These are phyloP conservation scores for Phellopilus nigrolimitatus DNA, from an alignment of 1,284 basidiomycete genomes.

Conservation along the genomic window DNA sequence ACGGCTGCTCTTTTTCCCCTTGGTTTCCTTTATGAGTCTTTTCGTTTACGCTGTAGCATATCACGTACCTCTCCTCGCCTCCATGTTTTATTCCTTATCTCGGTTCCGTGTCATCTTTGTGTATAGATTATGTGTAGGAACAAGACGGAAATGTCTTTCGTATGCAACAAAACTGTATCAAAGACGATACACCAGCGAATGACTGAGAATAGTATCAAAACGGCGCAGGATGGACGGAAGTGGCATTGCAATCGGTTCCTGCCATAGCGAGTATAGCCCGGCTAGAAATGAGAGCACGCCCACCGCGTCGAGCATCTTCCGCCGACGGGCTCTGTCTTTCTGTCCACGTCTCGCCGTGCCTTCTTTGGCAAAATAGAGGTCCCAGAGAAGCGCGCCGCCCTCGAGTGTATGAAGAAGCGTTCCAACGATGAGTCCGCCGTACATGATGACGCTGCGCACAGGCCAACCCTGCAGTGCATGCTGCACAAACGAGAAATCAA, in stretches of 20 bases:
- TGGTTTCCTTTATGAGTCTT: neutral
- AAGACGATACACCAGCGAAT: slow-evolving; percentile 26
- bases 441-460: slow-evolving; percentile 52
- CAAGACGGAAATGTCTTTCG: neutral
- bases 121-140: neutral
- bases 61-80: neutral
- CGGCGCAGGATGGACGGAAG: slow-evolving; percentile 46
- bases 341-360: slow-evolving; percentile 25
- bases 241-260: slow-evolving; percentile 49
- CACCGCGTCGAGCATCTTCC: slow-evolving; percentile 32
- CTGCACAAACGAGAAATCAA: slow-evolving; percentile 75
- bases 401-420: slow-evolving; percentile 54
- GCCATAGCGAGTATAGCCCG: slow-evolving; percentile 48
- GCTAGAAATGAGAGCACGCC: slow-evolving; percentile 45
- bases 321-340: slow-evolving; percentile 26
- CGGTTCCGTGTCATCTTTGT: neutral
- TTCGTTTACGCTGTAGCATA: neutral
- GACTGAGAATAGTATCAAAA: slow-evolving; percentile 35
- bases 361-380: slow-evolving; percentile 34
- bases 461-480: slow-evolving; percentile 58
- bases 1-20: neutral
- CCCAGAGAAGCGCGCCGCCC: slow-evolving; percentile 51
- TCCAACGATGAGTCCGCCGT: slow-evolving; percentile 48
- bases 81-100: neutral
- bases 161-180: neutral